Conservation (phyloP, 2,329 filamentous ascomycete species). For the Aspergillus amoenus region DNA sequence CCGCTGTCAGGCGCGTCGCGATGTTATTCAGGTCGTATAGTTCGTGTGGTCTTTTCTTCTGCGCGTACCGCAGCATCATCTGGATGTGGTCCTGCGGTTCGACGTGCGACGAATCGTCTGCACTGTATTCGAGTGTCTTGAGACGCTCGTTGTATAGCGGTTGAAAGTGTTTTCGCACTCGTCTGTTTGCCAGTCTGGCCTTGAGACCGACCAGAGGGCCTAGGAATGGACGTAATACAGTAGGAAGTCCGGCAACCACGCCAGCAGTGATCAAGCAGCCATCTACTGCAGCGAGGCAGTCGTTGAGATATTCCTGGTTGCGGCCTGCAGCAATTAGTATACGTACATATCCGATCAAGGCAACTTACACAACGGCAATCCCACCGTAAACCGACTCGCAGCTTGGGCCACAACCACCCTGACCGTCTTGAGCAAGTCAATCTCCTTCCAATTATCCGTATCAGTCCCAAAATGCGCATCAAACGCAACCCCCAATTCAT, state of each 20-base stretch:
- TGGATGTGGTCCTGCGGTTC: conserved; percentile 43
- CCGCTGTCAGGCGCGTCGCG: conserved; percentile 19
- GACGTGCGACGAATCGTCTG: not conserved
- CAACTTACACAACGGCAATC: conserved; percentile 29
- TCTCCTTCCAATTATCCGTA: conserved; percentile 23
- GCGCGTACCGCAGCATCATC: conserved; percentile 43
- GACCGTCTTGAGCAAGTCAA: conserved; percentile 24
- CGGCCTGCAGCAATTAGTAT: conserved; percentile 1
- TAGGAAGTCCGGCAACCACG: conserved; percentile 30
- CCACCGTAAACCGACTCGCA: conserved; percentile 31
- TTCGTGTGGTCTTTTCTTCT: conserved; percentile 41
- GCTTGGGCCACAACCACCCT: conserved; percentile 26
- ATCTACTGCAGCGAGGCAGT: not conserved
- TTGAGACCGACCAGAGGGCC: conserved; percentile 27
- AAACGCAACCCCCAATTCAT: conserved; percentile 26
- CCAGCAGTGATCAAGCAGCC: conserved; percentile 27
- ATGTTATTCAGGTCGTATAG: conserved; percentile 23
- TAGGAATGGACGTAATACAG: conserved; percentile 32
- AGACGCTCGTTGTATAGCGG: conserved; percentile 20
- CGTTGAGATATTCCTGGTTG: conserved; percentile 6
- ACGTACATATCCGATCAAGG: not conserved
- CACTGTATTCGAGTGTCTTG: conserved; percentile 14
- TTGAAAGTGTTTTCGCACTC: conserved; percentile 7
- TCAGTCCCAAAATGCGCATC: conserved; percentile 24
- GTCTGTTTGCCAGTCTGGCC: not conserved